These are phyloP conservation scores for Carnegiea gigantea DNA, from an alignment of 179 eudicot genomes.

Conservation along the genomic window DNA sequence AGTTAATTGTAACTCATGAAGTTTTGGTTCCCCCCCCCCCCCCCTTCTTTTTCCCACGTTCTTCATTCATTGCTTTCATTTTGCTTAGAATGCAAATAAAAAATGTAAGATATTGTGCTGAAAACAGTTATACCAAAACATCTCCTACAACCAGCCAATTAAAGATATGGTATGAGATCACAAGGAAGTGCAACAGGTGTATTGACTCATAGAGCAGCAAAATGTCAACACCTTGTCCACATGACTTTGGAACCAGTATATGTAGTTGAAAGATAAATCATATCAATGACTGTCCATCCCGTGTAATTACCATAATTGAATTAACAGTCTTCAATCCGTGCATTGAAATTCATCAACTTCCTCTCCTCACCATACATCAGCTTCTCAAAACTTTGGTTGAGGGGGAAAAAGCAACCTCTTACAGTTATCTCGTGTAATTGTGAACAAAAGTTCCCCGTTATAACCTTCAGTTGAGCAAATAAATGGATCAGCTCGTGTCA, in stretches of 20 bases:
- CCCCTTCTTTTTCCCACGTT: neutral
- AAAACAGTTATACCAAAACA: neutral
- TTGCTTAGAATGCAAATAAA: neutral
- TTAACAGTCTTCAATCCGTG: slow-evolving; percentile 20
- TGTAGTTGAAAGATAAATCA: slow-evolving; percentile 22
- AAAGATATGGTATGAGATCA: slow-evolving; percentile 6
- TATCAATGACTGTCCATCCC: slow-evolving; percentile 26
- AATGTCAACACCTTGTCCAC: slow-evolving; percentile 22
- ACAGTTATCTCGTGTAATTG: neutral
- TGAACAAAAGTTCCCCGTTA: slow-evolving; percentile 4
- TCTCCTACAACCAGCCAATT: neutral
- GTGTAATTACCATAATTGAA: slow-evolving; percentile 22
- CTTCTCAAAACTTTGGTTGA: slow-evolving; percentile 17
- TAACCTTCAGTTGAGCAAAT: slow-evolving; percentile 20
- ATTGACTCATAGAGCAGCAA: slow-evolving; percentile 19
- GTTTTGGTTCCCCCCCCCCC: neutral
- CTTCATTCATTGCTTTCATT: neutral
- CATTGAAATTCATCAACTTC: slow-evolving; percentile 21
- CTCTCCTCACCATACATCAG: slow-evolving; percentile 11
- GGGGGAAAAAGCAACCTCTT: slow-evolving; percentile 5
- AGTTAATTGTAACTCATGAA: slow-evolving; percentile 3
- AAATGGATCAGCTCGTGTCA: slow-evolving; percentile 1
- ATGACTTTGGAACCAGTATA: slow-evolving; percentile 27
- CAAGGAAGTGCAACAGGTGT: slow-evolving; percentile 2
- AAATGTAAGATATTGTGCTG: neutral